Evolutionary conservation across 352 stramenopile genomes (phyloP), one percentile per base, ranked within the genome.

Genomic region (Globisporangium spiculum): DNA sequence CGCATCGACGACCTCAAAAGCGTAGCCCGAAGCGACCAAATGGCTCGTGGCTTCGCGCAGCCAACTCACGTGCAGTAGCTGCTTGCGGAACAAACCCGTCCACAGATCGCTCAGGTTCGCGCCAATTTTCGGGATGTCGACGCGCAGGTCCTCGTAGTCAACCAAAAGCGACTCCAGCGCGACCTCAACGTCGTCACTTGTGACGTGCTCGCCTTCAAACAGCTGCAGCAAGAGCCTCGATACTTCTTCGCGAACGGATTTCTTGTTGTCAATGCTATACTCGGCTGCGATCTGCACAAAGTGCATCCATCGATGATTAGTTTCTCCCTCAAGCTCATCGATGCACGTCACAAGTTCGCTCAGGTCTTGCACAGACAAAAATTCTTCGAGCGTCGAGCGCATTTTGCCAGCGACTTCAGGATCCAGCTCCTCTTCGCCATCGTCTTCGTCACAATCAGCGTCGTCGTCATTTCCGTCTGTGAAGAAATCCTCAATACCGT

Each of bases 371-470:
- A 92, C 77, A 1, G 78, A 81, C 8, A 96, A 50, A 38, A 91
- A 96, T 74, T 96, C 89, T 27, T 93, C 80, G 8, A 96, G 63
- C 1, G 83, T 93, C 59, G 68, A 87, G 30, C 82, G 77, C 76
- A 96, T 79, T 65, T 91, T 92, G 14, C 63, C 67, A 8, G 84
- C 81, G 34, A 81, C 65, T 18, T 93, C 83, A 2, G 85, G 79
- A 44, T 92, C 84, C 0, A 94, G 63, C 32, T 87, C 84, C 18
- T 82, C 74, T 10, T 88, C 75, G 5, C 66, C 69, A 2, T 66
- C 69, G 4, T 80, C 76, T 7, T 89, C 82, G 4, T 79, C 81
- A 3, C 64, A 72, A 9, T 81, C 73, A 38, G 71, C 71, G 9
- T 89, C 81, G 4, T 80, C 74, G 3, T 78, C 76, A n/a, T 79